Base-by-base conservation (phyloP, 305 asterid genomes). In the Fraxinus greggii region DNA sequence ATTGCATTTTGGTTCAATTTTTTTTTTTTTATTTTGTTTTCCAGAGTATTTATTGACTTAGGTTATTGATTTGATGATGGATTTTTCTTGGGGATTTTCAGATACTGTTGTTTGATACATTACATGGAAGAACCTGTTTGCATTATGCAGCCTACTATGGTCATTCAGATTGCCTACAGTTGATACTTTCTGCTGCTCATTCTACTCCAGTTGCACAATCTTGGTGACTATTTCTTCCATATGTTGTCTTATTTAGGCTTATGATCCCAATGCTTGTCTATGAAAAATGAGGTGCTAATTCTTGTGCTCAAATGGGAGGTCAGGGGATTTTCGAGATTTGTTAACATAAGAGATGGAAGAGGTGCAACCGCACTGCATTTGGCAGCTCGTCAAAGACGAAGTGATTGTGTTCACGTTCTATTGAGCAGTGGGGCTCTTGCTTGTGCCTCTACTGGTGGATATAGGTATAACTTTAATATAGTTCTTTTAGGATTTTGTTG, bases 131-230 rank as follows among this genome's bases (percentile, higher is more conserved):
- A 83, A 95, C 97, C 40, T 93, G 98, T 82, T 80, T 95, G 91
- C 98, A 95, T 87, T 88, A 95, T 86, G 98, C 98, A 77, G 96
- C 98, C 82, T 91, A 91, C 82, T 89, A 91, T 87, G 98, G 98
- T 7, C 96, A 92, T 82, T 89, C 88, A 17, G 97, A 92, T 79
- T 95, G 96, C 88, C 91, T 92, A 31, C 88, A 89, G 63, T 80
- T 89, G 59, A 92, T 95, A 78, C 90, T 95, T 82, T 89, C 95
- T 48, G 91, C 97, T 1, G 97, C 97, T 28, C 89, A 82, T 78
- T 88, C 91, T 5, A 74, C 92, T 77, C 87, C 86, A 0, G 96
- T 94, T 84, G 91, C 97, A 45, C 91, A 86, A 78, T 95, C 96
- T 83, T 95, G 98, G 98, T 95, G 82, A 83, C 78, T 42, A 3